These are phyloP conservation scores for Vicia villosa DNA, from an alignment of 306 rosid species.

Conservation along the genomic window DNA sequence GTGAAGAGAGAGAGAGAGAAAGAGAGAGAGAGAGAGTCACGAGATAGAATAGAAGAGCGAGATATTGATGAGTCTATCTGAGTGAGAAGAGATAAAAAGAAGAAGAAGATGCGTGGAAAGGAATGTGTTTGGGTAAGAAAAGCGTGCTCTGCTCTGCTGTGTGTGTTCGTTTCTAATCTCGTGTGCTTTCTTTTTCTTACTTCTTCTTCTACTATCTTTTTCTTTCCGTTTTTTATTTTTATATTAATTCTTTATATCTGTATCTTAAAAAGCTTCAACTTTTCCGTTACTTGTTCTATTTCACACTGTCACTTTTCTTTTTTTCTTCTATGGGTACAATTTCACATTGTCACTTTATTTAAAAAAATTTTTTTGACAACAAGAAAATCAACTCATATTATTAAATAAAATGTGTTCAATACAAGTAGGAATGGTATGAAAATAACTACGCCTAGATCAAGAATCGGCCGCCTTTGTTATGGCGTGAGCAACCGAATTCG, in stretches of 20 bases:
- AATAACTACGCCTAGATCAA: too few species aligned
- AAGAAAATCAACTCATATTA: too few species aligned
- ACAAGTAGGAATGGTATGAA: too few species aligned
- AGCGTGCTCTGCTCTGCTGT: conserved; percentile 31
- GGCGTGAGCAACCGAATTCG: too few species aligned
- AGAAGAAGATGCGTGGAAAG: conserved; percentile 39
- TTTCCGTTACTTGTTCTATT: background rate
- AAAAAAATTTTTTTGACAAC: too few species aligned
- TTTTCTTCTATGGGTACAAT: background rate
- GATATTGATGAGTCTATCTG: conserved; percentile 42
- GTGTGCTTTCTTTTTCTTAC: conserved; percentile 21
- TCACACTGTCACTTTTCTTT: background rate
- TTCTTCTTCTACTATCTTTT: conserved; percentile 6
- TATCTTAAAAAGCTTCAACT: too few species aligned
- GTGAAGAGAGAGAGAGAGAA: background rate
- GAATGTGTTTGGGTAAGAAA: conserved; percentile 37
- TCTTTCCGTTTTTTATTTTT: background rate
- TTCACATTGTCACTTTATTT: background rate
- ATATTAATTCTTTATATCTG: background rate
- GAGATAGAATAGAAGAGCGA: conserved; percentile 34
- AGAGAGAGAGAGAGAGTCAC: conserved; percentile 40
- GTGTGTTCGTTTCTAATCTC: conserved; percentile 30
- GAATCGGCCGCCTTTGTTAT: too few species aligned
- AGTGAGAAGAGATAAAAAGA: conserved; percentile 2
- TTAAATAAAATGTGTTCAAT: too few species aligned